These are phyloP conservation scores for Aspergillus puulaauensis DNA, from an alignment of 2,329 filamentous ascomycete species.

Conservation along the genomic window DNA sequence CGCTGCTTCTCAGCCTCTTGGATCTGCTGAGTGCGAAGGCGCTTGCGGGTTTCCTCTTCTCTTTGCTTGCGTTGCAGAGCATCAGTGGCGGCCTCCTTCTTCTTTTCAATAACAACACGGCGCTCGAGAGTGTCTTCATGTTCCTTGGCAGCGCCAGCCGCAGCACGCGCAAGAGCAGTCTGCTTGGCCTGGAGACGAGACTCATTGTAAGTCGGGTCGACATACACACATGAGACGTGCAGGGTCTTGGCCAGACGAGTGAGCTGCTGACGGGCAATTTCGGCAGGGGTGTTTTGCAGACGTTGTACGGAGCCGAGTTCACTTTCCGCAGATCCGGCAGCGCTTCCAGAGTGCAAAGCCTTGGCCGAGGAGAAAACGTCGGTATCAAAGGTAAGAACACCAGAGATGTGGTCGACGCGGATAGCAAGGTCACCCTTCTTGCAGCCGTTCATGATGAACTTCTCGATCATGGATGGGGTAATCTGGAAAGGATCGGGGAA, in stretches of 20 bases:
- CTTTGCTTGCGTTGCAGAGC: slow-evolving; percentile 84
- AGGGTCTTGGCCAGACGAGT: slow-evolving; percentile 87
- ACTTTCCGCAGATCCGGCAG: slow-evolving; percentile 80
- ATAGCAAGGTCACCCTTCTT: slow-evolving; percentile 99
- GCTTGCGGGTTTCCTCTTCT: slow-evolving; percentile 86
- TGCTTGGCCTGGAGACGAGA: slow-evolving; percentile 75
- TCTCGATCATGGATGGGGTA: slow-evolving; percentile 86
- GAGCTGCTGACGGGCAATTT: slow-evolving; percentile 94
- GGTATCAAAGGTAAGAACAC: slow-evolving; percentile 93
- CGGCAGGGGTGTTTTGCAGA: slow-evolving; percentile 94
- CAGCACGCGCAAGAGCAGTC: slow-evolving; percentile 75
- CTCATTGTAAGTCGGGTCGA: slow-evolving; percentile 86
- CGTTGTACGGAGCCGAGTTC: slow-evolving; percentile 86
- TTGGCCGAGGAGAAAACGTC: slow-evolving; percentile 98
- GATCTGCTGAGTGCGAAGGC: slow-evolving; percentile 79
- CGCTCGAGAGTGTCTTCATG: slow-evolving; percentile 80
- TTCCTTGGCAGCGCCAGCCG: slow-evolving; percentile 87
- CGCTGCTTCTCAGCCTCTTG: slow-evolving; percentile 88
- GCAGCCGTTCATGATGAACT: slow-evolving; percentile 99
- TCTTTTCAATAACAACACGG: slow-evolving; percentile 90
- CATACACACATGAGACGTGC: slow-evolving; percentile 92
- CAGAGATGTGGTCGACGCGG: slow-evolving; percentile 91
- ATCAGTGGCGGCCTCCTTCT: slow-evolving; percentile 93
- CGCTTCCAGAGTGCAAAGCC: slow-evolving; percentile 80
- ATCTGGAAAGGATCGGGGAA: slow-evolving; percentile 98